Conservation (phyloP, 2,329 filamentous ascomycete species). For the Colletotrichum spinosum region DNA sequence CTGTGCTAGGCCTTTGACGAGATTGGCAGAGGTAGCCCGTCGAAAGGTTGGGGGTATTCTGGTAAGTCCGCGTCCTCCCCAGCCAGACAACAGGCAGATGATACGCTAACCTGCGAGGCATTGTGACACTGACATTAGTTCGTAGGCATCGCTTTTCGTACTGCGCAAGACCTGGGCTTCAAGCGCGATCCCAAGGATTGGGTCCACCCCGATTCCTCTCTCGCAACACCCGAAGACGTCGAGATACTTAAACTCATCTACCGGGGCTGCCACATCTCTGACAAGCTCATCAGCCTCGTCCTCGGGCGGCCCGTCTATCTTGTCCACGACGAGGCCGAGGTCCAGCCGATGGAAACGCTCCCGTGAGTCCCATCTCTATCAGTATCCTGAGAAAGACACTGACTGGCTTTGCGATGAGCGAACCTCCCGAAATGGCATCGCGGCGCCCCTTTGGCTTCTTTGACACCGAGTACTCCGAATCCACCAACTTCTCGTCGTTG, state of each 20-base stretch:
- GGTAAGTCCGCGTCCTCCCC: slow-evolving; percentile 31
- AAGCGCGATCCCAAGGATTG: slow-evolving; percentile 43
- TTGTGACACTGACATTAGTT: not conserved
- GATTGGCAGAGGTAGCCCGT: slow-evolving; percentile 43
- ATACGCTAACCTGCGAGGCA: not conserved
- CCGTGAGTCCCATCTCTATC: not conserved
- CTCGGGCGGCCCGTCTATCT: slow-evolving; percentile 38
- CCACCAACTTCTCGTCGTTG: slow-evolving; percentile 23
- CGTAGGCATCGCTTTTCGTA: slow-evolving; percentile 45
- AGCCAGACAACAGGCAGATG: not conserved
- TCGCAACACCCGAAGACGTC: slow-evolving; percentile 40
- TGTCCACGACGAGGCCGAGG: slow-evolving; percentile 35
- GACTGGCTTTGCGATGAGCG: slow-evolving; percentile 2
- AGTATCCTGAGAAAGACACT: not conserved
- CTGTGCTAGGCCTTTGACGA: slow-evolving; percentile 45
- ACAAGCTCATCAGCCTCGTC: slow-evolving; percentile 42
- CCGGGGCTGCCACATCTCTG: slow-evolving; percentile 45
- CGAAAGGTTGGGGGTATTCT: slow-evolving; percentile 44
- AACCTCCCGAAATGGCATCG: slow-evolving; percentile 39
- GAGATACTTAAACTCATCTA: slow-evolving; percentile 45
- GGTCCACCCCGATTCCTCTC: slow-evolving; percentile 38
- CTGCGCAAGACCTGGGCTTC: slow-evolving; percentile 45
- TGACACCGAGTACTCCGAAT: slow-evolving; percentile 18
- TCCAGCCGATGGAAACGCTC: slow-evolving; percentile 22
- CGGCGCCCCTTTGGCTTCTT: slow-evolving; percentile 42